Percentiles rank a stretch among this genome's conserved stretches.
Evolutionary conservation across 1,284 basidiomycete species (phyloP).

Genomic region (Boletus smithii): DNA sequence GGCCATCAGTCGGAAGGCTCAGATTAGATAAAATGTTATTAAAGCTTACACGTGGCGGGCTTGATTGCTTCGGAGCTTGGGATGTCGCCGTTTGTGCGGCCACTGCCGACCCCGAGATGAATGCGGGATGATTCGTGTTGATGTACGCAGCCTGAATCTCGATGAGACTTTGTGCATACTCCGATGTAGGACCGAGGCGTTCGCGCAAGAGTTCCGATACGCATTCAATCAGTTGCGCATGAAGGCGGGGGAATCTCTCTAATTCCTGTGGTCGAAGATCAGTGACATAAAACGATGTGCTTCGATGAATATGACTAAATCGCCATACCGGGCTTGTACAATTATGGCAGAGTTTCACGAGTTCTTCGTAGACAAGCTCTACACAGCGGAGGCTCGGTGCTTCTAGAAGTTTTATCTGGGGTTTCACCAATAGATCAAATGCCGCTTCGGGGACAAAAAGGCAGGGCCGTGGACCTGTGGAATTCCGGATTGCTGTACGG

Average conservation of each 20-base stretch:
- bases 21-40: constrained; percentile 10
- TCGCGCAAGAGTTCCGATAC: constrained; percentile 95
- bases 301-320: constrained; percentile 12
- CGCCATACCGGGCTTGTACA: constrained; percentile 79
- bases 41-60: constrained; percentile 51
- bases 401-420: constrained; percentile 96
- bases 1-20: constrained; percentile 6
- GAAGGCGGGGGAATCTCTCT: constrained; percentile 93
- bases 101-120: constrained; percentile 68
- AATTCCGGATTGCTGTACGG: constrained; percentile 96
- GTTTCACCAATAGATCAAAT: constrained; percentile 96
- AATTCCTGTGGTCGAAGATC: constrained; percentile 63
- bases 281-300: constrained; percentile 4
- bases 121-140: constrained; percentile 96
- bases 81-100: constrained; percentile 49
- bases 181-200: constrained; percentile 92
- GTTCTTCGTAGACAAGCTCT: constrained; percentile 97
- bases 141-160: constrained; percentile 99
- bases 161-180: constrained; percentile 94
- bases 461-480: constrained; percentile 93
- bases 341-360: constrained; percentile 99
- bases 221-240: constrained; percentile 94
- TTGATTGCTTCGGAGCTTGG: constrained; percentile 40
- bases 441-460: constrained; percentile 97
- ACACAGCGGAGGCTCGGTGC: constrained; percentile 93